Evolutionary conservation across 2,329 filamentous ascomycete genomes (phyloP), one percentile per base, ranked within the genome.

Genomic region (Aspergillus thermomutatus): DNA sequence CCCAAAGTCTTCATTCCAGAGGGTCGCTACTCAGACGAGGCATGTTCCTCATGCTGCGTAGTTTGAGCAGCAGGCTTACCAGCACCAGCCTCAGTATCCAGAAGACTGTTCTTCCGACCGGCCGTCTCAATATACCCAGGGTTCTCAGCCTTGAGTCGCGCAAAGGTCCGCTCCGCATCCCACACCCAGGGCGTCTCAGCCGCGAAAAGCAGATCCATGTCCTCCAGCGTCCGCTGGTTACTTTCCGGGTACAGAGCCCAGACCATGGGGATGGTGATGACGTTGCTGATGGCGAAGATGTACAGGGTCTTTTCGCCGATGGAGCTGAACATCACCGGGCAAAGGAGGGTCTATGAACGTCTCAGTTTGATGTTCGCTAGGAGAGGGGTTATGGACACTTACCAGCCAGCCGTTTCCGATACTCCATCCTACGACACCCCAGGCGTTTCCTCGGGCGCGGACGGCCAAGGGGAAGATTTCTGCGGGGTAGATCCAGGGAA

Each of bases 191-290:
- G 83, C 0, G 80, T 86, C 19, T 86, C 78, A 0, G 85, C 81
- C 0, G 87, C 86, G 63, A 92, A 91, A 0, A 91, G 73, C 0
- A 91, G 73, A 59, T 92, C 85, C 78, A 91, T 91, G 66, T 91
- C 88, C 66, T 91, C 89, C 0, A 91, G 76, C 0, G 87, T 91
- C 0, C 88, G 82, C 69, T 89, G 86, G 66, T 87, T 90, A 3
- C 85, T 89, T 68, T 91, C 89, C 0, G 88, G 89, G 56, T 90
- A 91, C 0, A 92, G 66, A 0, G 86, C 86, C 85, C 87, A 92
- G 0, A 90, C 85, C 73, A 90, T 83, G 0, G 86, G 82, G 4
- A 91, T 86, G 1, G 82, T 81, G 28, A 89, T 70, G 8, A 85
- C 72, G 66, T 90, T 91, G 66, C 82, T 83, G 3, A 82, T 85